Conservation (phyloP, 2,329 filamentous ascomycete species). For the Epichloe typhina region DNA sequence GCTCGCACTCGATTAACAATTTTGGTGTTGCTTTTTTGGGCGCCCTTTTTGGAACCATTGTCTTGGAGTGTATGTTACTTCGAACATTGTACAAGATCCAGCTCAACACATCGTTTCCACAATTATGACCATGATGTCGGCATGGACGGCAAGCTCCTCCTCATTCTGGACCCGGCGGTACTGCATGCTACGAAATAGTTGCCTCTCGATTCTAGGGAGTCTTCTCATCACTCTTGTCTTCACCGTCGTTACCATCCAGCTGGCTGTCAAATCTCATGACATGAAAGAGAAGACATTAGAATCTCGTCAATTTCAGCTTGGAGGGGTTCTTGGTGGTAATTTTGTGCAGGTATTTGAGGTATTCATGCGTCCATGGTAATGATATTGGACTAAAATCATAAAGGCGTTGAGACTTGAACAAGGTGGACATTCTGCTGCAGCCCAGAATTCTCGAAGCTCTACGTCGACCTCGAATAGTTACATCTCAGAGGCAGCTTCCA, state of each 20-base stretch:
- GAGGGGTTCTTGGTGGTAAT: conserved; percentile 8
- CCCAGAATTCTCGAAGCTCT: not conserved
- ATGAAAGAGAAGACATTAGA: conserved; percentile 1
- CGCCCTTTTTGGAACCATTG: conserved; percentile 9
- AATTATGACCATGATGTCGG: not conserved
- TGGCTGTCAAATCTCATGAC: not conserved
- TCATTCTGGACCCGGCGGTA: not conserved
- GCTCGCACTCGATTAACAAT: not conserved
- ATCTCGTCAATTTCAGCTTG: conserved; percentile 15
- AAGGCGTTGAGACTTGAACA: not conserved
- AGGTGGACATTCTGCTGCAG: not conserved
- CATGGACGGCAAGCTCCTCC: not conserved
- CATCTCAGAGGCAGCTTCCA: not conserved
- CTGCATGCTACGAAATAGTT: not conserved
- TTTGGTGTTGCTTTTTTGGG: conserved; percentile 1
- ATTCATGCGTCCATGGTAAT: not conserved
- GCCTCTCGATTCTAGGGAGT: not conserved
- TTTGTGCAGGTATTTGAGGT: conserved; percentile 7
- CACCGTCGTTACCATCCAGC: conserved; percentile 4
- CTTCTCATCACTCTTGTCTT: conserved; percentile 5
- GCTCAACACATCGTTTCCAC: not conserved
- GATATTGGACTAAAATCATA: not conserved
- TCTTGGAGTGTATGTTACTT: conserved; percentile 14
- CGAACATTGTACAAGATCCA: not conserved
- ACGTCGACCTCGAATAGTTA: not conserved